Percentiles rank a stretch among this genome's conserved stretches.
Evolutionary conservation across 2,329 filamentous ascomycete genomes (phyloP).

Genomic region (Leptosphaerulina australis): DNA sequence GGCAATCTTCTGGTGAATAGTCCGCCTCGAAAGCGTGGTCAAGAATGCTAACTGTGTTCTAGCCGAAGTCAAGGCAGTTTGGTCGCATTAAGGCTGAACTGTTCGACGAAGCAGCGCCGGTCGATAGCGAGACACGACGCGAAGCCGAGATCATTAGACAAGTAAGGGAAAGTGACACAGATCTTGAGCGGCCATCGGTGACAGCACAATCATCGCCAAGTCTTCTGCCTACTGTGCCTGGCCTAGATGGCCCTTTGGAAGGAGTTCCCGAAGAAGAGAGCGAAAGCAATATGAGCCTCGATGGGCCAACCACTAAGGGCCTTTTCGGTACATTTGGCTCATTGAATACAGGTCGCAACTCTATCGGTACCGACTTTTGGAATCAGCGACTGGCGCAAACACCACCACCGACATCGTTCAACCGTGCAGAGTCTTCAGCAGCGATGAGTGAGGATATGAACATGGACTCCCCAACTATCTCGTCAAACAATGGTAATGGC

Average conservation of each 20-base stretch:
- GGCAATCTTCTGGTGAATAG: slow-evolving; percentile 81
- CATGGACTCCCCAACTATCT: slow-evolving; percentile 69
- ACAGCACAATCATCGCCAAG: slow-evolving; percentile 73
- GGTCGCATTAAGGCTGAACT: slow-evolving; percentile 89
- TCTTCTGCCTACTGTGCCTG: slow-evolving; percentile 62
- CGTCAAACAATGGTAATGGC: slow-evolving; percentile 28
- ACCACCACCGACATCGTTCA: slow-evolving; percentile 64
- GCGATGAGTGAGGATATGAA: slow-evolving; percentile 69
- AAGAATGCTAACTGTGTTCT: slow-evolving; percentile 24
- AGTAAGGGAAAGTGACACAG: slow-evolving; percentile 85
- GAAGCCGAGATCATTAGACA: slow-evolving; percentile 96
- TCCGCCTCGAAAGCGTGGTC: no score
- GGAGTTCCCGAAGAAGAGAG: slow-evolving; percentile 69
- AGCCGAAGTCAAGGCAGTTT: slow-evolving; percentile 97
- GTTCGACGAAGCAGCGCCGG: slow-evolving; percentile 82
- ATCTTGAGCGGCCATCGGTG: slow-evolving; percentile 57
- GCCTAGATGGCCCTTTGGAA: slow-evolving; percentile 65
- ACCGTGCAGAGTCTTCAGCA: slow-evolving; percentile 59
- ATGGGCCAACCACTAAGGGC: slow-evolving; percentile 48
- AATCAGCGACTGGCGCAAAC: slow-evolving; percentile 66
- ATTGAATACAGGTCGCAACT: slow-evolving; percentile 78
- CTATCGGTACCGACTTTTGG: slow-evolving; percentile 77
- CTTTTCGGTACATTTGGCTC: slow-evolving; percentile 72
- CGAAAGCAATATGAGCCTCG: slow-evolving; percentile 63
- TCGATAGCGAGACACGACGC: slow-evolving; percentile 85